Conservation (phyloP, 768 basidiomycete genomes). For the Phlebiopsis gigantea region DNA sequence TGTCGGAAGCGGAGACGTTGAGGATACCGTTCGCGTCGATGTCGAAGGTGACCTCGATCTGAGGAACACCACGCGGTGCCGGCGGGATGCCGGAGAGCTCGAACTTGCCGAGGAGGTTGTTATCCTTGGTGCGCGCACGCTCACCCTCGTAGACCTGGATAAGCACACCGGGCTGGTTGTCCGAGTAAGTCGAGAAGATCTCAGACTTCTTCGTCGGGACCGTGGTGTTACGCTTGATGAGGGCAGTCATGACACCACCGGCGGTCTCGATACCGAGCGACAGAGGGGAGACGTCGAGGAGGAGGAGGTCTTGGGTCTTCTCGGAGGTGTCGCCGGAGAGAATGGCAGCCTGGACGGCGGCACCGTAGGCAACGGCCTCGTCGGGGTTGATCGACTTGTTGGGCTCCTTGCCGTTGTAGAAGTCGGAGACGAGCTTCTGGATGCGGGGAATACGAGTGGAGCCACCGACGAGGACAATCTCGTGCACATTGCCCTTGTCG, state of each 20-base stretch:
- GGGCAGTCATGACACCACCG: conserved; percentile 97
- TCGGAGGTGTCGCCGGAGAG: conserved; percentile 97
- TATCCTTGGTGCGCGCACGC: conserved; percentile 97
- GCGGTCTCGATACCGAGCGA: conserved; percentile 97
- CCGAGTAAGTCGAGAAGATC: conserved; percentile 97
- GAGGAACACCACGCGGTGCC: conserved; percentile 96
- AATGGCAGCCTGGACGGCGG: conserved; percentile 97
- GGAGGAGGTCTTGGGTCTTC: conserved; percentile 93
- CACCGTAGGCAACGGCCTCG: conserved; percentile 98
- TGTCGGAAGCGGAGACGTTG: conserved; percentile 93
- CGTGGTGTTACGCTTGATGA: conserved; percentile 98
- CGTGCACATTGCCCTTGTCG: conserved; percentile 92
- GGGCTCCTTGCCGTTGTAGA: conserved; percentile 98
- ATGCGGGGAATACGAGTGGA: conserved; percentile 98
- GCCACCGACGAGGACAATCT: conserved; percentile 96
- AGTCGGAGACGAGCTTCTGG: conserved; percentile 95
- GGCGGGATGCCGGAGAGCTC: conserved; percentile 96
- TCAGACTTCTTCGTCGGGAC: conserved; percentile 99
- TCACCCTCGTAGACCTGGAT: conserved; percentile 99
- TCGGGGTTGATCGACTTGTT: conserved; percentile 99
- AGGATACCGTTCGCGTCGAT: conserved; percentile 96
- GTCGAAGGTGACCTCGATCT: conserved; percentile 96
- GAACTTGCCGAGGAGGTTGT: conserved; percentile 97
- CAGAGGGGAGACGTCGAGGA: conserved; percentile 89
- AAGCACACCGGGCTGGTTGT: conserved; percentile 97